phyloP scores from a whole-genome alignment of 2,329 filamentous ascomycete species.

The Trichoderma atroviride region DNA sequence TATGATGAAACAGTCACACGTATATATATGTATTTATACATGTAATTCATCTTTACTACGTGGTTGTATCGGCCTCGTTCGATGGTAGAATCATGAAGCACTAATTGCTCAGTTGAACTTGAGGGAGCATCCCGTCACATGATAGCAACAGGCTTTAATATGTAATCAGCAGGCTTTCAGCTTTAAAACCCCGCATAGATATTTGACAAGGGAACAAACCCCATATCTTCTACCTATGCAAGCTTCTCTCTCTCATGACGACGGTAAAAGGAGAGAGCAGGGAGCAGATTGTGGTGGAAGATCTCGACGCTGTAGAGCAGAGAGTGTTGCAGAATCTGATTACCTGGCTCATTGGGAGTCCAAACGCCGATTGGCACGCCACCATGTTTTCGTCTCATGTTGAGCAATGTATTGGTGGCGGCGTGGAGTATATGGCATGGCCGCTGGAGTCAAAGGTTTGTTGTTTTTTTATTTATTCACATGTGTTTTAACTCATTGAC shows the following conservation, averaged over 20 bases:
- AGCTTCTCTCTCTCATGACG: background rate
- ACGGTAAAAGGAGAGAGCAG: background rate
- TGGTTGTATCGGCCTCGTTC: background rate
- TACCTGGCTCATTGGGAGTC: background rate
- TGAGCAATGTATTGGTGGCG: background rate
- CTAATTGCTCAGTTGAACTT: background rate
- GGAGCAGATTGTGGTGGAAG: background rate
- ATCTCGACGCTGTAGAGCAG: background rate
- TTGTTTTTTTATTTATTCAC: background rate
- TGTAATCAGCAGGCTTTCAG: background rate
- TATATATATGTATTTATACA: conserved; percentile 6
- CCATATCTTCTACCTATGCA: too few species aligned
- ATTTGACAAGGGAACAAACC: too few species aligned
- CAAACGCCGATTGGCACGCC: background rate
- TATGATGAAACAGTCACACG: background rate
- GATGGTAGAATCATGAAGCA: background rate
- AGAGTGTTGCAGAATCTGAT: background rate
- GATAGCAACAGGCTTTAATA: background rate
- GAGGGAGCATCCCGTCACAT: background rate
- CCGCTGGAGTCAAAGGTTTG: background rate
- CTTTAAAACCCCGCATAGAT: background rate
- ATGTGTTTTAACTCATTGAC: background rate
- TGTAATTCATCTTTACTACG: background rate
- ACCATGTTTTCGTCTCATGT: background rate
- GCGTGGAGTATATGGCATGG: background rate